Conservation (phyloP, 345 rosid genomes). For the Garcia nutans region DNA sequence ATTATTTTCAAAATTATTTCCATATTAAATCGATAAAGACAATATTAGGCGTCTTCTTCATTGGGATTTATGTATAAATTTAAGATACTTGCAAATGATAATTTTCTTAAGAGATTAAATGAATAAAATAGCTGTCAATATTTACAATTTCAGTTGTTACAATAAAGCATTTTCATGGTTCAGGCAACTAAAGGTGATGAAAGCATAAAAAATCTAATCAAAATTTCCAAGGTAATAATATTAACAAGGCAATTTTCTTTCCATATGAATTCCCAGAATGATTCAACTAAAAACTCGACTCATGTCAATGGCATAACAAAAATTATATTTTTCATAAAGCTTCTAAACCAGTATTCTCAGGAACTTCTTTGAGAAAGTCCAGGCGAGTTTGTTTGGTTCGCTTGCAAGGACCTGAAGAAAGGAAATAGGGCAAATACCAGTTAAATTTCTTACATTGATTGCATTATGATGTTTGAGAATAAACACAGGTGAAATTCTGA, state of each 20-base stretch:
- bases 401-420: slow-evolving; percentile 55
- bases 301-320: background rate
- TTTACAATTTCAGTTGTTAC: background rate
- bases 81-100: too few relatives aligned
- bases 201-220: background rate
- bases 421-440: background rate
- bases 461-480: background rate
- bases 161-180: background rate
- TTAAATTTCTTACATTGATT: background rate
- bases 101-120: too few relatives aligned
- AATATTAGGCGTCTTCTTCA: too few relatives aligned
- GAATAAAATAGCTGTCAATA: background rate
- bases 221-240: background rate
- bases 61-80: too few relatives aligned
- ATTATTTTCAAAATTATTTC: too few relatives aligned
- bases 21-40: too few relatives aligned
- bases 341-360: slow-evolving; percentile 40
- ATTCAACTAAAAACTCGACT: background rate
- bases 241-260: background rate
- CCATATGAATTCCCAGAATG: background rate
- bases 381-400: slow-evolving; percentile 58
- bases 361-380: slow-evolving; percentile 44
- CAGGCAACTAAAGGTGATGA: background rate
- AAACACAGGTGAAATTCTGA: background rate
- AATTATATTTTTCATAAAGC: slow-evolving; percentile 23